These are phyloP conservation scores for Themeda triandra DNA, from an alignment of 176 grass and related monocot species.

Conservation along the genomic window DNA sequence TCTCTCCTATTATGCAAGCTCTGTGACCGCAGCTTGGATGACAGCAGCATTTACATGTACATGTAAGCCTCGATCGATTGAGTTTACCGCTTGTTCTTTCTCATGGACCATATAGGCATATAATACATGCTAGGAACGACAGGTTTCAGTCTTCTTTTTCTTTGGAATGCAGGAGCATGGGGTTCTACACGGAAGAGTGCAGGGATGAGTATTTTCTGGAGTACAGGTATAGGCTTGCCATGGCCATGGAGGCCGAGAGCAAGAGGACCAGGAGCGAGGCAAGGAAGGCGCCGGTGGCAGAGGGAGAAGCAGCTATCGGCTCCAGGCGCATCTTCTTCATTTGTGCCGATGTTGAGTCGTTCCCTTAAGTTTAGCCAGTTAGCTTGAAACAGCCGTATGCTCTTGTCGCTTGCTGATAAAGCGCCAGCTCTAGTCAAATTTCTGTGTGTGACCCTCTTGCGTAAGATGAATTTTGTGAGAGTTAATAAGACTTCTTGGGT, in stretches of 20 bases:
- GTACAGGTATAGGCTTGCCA: constrained; percentile 4
- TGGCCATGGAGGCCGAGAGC: background rate
- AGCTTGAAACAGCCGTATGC: background rate
- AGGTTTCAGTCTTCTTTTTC: background rate
- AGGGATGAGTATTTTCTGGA: constrained; percentile 30
- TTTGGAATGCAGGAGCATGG: constrained; percentile 13
- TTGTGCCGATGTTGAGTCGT: background rate
- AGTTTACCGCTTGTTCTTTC: background rate
- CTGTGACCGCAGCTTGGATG: background rate
- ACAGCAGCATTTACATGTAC: background rate
- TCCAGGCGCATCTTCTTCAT: background rate
- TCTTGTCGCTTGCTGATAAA: background rate
- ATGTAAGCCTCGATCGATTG: background rate
- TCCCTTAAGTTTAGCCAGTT: background rate
- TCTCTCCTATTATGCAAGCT: background rate
- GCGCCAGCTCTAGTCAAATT: no score
- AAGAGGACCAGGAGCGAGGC: background rate
- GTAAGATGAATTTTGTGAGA: no score
- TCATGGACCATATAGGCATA: background rate
- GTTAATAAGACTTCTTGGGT: no score
- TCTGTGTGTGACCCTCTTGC: no score
- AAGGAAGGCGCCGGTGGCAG: background rate
- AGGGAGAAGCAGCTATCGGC: background rate
- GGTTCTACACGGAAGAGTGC: constrained; percentile 26
- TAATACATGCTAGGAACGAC: background rate